These are phyloP conservation scores for Coemansia sp. DNA, from an alignment of 192 early-diverging fungal species.

Conservation along the genomic window DNA sequence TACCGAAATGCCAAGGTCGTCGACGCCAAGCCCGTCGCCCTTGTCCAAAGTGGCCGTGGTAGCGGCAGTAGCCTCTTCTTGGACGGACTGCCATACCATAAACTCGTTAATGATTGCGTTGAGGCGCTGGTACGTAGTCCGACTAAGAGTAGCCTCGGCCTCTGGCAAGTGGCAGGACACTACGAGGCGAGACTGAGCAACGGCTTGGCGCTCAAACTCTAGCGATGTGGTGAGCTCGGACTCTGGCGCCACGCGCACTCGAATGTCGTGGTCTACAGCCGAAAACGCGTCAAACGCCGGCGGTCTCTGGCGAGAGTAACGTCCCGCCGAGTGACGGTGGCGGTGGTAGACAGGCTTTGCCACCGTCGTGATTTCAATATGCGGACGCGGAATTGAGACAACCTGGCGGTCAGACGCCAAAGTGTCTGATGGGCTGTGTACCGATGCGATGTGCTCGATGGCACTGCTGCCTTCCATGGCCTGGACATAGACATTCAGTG, in stretches of 20 bases:
- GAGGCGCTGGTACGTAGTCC: conserved; percentile 36
- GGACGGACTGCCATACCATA: conserved; percentile 50
- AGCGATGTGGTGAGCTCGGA: conserved; percentile 41
- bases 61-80: conserved; percentile 22
- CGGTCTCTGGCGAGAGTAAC: conserved; percentile 17
- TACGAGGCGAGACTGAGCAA: conserved; percentile 37
- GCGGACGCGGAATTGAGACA: conserved; percentile 39
- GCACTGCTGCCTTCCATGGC: conserved; percentile 27
- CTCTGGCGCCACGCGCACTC: conserved; percentile 51
- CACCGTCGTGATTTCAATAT: conserved; percentile 49
- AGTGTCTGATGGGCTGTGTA: conserved; percentile 31
- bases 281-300: conserved; percentile 53
- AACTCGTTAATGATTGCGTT: conserved; percentile 51
- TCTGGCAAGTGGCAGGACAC: conserved; percentile 52
- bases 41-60: neutral
- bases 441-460: conserved; percentile 34
- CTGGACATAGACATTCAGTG: conserved; percentile 33
- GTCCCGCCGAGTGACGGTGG: conserved; percentile 1
- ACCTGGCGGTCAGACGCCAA: neutral
- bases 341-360: conserved; percentile 24
- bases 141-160: conserved; percentile 21
- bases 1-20: conserved; percentile 23
- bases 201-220: conserved; percentile 48
- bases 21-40: neutral
- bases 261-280: conserved; percentile 41